Conservation (phyloP, 495 filamentous ascomycete species). For the Melanomma pulvis-pyrius region DNA sequence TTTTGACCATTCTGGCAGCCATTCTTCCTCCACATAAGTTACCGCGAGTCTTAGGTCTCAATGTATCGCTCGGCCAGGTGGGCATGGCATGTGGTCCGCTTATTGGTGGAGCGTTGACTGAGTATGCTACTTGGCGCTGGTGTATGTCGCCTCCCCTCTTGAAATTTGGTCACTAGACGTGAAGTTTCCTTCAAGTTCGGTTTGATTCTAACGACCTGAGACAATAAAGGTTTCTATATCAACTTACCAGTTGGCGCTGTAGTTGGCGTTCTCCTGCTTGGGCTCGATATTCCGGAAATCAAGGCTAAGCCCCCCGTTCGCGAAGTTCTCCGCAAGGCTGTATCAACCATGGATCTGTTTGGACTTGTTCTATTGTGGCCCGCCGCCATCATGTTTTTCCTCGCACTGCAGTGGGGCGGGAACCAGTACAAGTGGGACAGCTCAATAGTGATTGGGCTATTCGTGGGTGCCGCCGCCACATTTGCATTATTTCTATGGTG, state of each 20-base stretch:
- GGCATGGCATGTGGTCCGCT: neutral
- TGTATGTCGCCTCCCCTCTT: neutral
- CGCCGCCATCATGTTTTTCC: neutral
- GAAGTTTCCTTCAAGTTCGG: too few relatives aligned
- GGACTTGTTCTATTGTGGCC: neutral
- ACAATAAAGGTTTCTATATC: neutral
- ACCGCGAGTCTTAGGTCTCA: neutral
- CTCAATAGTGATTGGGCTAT: constrained; percentile 52
- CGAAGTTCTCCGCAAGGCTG: neutral
- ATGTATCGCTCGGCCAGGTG: neutral
- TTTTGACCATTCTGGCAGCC: neutral
- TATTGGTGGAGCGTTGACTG: neutral
- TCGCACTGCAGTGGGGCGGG: neutral
- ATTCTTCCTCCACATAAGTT: neutral
- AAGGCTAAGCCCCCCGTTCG: neutral
- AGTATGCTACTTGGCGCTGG: neutral
- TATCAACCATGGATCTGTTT: neutral
- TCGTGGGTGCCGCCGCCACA: constrained; percentile 53
- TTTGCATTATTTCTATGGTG: constrained; percentile 51
- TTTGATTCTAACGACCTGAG: too few relatives aligned
- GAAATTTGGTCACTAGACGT: neutral
- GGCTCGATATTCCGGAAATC: neutral
- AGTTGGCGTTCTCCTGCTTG: neutral
- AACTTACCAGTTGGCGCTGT: neutral
- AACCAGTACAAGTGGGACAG: constrained; percentile 47